These are phyloP conservation scores for Clonostachys rosea DNA, from an alignment of 2,329 filamentous ascomycete species.

Conservation along the genomic window DNA sequence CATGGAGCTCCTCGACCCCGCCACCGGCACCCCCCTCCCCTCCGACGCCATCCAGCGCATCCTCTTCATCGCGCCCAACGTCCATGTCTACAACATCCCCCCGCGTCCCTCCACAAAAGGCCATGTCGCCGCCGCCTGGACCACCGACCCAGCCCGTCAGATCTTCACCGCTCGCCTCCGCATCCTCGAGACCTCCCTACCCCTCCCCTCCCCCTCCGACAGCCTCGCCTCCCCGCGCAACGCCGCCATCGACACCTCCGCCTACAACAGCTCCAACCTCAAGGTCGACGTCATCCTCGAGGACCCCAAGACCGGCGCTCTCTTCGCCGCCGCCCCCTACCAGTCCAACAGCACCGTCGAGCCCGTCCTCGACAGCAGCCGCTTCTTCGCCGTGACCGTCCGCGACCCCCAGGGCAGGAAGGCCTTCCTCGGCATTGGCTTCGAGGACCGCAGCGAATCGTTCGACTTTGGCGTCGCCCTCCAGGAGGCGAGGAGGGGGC, in stretches of 20 bases:
- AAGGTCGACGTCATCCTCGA: constrained; percentile 77
- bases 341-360: constrained; percentile 62
- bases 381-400: constrained; percentile 82
- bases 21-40: constrained; percentile 64
- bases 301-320: constrained; percentile 64
- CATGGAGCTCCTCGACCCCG: constrained; percentile 66
- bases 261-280: constrained; percentile 26
- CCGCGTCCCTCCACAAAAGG: constrained; percentile 74
- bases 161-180: constrained; percentile 85
- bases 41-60: constrained; percentile 78
- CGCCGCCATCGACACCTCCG: constrained; percentile 34
- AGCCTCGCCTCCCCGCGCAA: constrained; percentile 1
- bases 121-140: constrained; percentile 76
- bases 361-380: constrained; percentile 70
- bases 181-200: constrained; percentile 65
- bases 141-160: constrained; percentile 61
- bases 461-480: constrained; percentile 81
- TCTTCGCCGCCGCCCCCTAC: constrained; percentile 85
- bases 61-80: constrained; percentile 68
- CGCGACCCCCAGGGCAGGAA: constrained; percentile 71
- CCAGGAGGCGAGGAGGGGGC: constrained; percentile 69
- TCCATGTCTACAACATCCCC: constrained; percentile 86
- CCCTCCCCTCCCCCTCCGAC: constrained; percentile 7
- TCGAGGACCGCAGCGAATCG: constrained; percentile 80
- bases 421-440: constrained; percentile 78